These are phyloP conservation scores for Chytriomyces hyalinus DNA, from an alignment of 192 early-diverging fungal species.

Conservation along the genomic window DNA sequence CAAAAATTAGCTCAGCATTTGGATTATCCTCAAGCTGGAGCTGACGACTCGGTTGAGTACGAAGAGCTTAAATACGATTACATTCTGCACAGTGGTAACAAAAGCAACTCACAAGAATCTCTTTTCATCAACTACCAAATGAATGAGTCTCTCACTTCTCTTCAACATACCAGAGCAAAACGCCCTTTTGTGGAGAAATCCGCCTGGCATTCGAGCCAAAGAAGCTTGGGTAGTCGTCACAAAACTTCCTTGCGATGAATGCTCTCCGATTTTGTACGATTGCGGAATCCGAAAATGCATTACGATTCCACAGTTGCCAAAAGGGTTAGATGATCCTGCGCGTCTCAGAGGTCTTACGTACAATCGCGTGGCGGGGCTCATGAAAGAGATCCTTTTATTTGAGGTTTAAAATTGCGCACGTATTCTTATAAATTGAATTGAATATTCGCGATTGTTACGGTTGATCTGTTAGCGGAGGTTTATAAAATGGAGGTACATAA, in stretches of 20 bases:
- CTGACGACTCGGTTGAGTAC: constrained; percentile 49
- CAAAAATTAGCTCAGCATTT: constrained; percentile 30
- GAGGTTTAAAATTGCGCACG: constrained; percentile 8
- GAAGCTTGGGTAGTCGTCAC: constrained; percentile 40
- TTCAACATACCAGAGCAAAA: constrained; percentile 40
- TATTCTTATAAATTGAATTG: too few species aligned
- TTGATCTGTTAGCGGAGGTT: too few species aligned
- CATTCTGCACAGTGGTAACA: constrained; percentile 46
- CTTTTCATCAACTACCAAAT: too few species aligned
- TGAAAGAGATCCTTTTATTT: constrained; percentile 40
- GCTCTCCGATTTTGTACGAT: constrained; percentile 47
- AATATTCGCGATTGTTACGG: too few species aligned
- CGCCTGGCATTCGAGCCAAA: constrained; percentile 22
- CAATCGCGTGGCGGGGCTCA: constrained; percentile 39
- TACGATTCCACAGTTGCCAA: constrained; percentile 44
- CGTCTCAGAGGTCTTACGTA: constrained; percentile 43
- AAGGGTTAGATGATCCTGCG: constrained; percentile 39
- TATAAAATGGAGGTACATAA: too few species aligned
- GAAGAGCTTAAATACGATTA: constrained; percentile 55
- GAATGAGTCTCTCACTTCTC: too few species aligned
- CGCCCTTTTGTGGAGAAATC: constrained; percentile 46
- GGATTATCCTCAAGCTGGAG: constrained; percentile 51
- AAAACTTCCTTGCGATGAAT: constrained; percentile 53
- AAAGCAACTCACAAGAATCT: too few species aligned
- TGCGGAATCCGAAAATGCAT: constrained; percentile 40